phyloP scores from a whole-genome alignment of 345 rosid species.

The Melaleuca quinquenervia region DNA sequence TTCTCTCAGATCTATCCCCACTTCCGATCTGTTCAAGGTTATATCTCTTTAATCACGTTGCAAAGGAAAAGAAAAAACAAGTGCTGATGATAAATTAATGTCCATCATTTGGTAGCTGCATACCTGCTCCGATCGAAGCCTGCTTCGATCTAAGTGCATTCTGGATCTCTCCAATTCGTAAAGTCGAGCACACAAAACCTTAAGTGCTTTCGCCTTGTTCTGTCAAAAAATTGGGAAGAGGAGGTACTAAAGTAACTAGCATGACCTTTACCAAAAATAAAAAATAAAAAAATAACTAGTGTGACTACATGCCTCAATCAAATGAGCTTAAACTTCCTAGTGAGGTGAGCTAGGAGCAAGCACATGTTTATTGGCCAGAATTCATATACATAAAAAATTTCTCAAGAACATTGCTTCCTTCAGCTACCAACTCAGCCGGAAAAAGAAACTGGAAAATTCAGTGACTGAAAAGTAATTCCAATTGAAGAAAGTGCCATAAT shows the following conservation, averaged over 20 bases:
- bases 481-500: neutral
- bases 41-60: constrained; percentile 1
- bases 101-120: neutral
- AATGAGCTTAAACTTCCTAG: neutral
- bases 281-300: neutral
- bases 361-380: neutral
- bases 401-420: neutral
- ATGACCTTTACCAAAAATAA: neutral
- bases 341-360: neutral
- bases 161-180: constrained; percentile 87
- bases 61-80: neutral
- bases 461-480: neutral
- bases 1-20: constrained; percentile 87
- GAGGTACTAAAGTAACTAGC: neutral
- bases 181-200: constrained; percentile 85
- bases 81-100: neutral
- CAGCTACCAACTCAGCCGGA: neutral
- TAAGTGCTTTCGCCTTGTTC: constrained; percentile 93
- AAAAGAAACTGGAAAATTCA: neutral
- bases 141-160: constrained; percentile 54
- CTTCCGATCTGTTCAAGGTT: constrained; percentile 63
- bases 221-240: constrained; percentile 9
- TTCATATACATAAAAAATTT: neutral
- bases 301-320: neutral
- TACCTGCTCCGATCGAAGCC: constrained; percentile 87